Base-by-base conservation (phyloP, 176 grass and related monocot species). In the Zoysia japonica region DNA sequence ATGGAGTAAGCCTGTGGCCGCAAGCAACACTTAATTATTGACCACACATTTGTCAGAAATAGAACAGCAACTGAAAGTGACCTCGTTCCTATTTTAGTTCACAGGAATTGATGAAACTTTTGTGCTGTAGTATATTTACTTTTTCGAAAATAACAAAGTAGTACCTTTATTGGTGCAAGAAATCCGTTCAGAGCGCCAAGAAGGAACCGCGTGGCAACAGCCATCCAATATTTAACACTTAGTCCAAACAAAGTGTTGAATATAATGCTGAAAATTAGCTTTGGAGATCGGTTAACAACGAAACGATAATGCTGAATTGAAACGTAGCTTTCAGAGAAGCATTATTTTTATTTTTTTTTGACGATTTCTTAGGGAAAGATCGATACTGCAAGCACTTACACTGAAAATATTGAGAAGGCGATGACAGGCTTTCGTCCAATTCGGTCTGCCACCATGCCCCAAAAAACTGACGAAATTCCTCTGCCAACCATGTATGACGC, bases 401-500 rank as follows among this genome's bases (percentile, higher is more conserved):
- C 94, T 4, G 94, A 55, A 15, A 94, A 50, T 12, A 94, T 54
- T 15, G 87, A 82, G 39, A 97, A 70, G 4, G 80, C 64, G 63
- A 97, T 83, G 2, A 97, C 78, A 10, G 91, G 94, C 54, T 97
- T 97, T 47, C 94, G 84, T 35, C 94, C 94, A 11, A 90, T 45
- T 5, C 89, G 91, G 53, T 97, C 94, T 11, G 94, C 91, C 36
- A 85, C 65, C 13, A 90, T 48, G 38, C 95, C 95, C 95, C 92
- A 97, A 37, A 89, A 80, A 1, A 88, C 57, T 7, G 95, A 94
- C 3, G 87, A 83, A 13, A 92, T 54, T 36, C 85, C 81, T 92
- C 95, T 97, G 42, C 95, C 91, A 19, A 92, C 2, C 95, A 97
- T 92, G 48, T 94, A 97, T 0, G 95, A 79, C 15, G 95, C 83